These are phyloP conservation scores for Arachis monticola DNA, from an alignment of 331 rosid species.

Conservation along the genomic window DNA sequence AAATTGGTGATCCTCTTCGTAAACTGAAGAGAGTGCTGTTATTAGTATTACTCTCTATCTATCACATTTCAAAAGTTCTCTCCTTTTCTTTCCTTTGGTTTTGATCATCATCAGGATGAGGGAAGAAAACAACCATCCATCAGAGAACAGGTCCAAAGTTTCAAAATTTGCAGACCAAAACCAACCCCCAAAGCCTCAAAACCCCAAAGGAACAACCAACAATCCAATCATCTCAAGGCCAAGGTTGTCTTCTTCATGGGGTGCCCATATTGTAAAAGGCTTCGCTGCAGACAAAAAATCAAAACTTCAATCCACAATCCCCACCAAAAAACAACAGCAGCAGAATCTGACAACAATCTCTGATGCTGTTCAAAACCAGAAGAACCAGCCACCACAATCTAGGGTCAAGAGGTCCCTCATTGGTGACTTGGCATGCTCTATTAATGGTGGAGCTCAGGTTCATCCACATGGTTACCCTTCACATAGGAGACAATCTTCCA, in stretches of 20 bases:
- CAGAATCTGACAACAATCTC: slow-evolving; percentile 40
- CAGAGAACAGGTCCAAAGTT: slow-evolving; percentile 63
- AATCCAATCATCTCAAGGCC: slow-evolving; percentile 47
- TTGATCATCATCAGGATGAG: slow-evolving; percentile 53
- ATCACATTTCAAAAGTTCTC: neutral
- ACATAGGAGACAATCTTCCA: slow-evolving; percentile 90
- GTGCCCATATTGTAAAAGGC: slow-evolving; percentile 93
- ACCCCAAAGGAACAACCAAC: slow-evolving; percentile 39
- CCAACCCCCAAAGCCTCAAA: slow-evolving; percentile 68
- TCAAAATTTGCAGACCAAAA: slow-evolving; percentile 81
- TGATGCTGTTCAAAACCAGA: slow-evolving; percentile 51
- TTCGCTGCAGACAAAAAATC: slow-evolving; percentile 77
- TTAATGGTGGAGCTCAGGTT: slow-evolving; percentile 60
- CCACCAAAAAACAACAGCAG: slow-evolving; percentile 60
- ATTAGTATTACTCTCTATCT: neutral
- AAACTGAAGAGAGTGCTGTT: neutral
- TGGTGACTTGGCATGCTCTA: slow-evolving; percentile 76
- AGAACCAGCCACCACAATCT: slow-evolving; percentile 53
- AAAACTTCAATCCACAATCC: slow-evolving; percentile 46
- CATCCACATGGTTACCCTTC: slow-evolving; percentile 71
- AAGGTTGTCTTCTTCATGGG: slow-evolving; percentile 87
- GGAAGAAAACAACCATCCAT: slow-evolving; percentile 67
- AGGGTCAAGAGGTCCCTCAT: slow-evolving; percentile 83
- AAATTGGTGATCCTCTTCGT: neutral
- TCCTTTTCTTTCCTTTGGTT: neutral